Evolutionary conservation across 1,284 basidiomycete species (phyloP).

Genomic region (Laetiporus sulphureus): DNA sequence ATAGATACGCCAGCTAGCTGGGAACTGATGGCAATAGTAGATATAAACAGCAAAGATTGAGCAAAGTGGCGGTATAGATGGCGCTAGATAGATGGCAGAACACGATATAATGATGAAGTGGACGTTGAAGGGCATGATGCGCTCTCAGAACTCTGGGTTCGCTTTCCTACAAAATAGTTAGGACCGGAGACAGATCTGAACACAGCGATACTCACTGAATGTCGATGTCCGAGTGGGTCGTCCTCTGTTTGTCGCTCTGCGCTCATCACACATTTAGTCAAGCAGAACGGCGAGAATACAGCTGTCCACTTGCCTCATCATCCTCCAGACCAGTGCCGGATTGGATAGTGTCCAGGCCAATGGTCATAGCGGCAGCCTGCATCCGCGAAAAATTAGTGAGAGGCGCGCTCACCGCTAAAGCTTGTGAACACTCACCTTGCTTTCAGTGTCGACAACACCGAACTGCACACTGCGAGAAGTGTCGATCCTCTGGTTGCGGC

Average conservation of each 20-base stretch:
- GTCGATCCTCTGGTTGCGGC: constrained; percentile 2
- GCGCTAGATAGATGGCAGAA: no score
- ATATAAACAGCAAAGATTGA: neutral
- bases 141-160: constrained; percentile 2
- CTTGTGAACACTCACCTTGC: constrained; percentile 11
- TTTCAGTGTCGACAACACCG: constrained; percentile 12
- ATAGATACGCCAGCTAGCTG: no score
- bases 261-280: neutral
- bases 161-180: constrained; percentile 1
- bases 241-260: constrained; percentile 7
- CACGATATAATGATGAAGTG: no score
- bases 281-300: neutral
- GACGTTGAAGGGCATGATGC: no score
- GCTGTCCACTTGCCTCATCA: constrained; percentile 1
- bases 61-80: no score
- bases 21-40: no score
- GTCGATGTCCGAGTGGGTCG: constrained; percentile 4
- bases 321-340: constrained; percentile 4
- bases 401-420: neutral
- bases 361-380: constrained; percentile 10
- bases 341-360: constrained; percentile 6
- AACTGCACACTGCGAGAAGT: constrained; percentile 18
- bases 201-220: neutral
- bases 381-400: neutral
- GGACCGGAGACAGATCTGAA: neutral